phyloP scores from a whole-genome alignment of 2,329 filamentous ascomycete species.

The Colletotrichum liaoningense region DNA sequence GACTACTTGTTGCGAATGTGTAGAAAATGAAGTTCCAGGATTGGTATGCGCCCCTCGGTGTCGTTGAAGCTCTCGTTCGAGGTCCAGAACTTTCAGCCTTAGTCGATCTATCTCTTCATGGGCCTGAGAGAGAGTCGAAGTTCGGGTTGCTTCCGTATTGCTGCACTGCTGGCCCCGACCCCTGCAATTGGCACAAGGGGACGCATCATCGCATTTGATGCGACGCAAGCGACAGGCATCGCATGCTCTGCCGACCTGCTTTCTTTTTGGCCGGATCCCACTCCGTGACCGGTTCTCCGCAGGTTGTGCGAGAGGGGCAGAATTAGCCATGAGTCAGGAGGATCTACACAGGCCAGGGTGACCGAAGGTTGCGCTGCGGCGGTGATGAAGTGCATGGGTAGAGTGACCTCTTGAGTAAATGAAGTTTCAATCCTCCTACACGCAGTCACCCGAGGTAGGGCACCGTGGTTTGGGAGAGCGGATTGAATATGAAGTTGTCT shows the following conservation, averaged over 20 bases:
- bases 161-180: conserved; percentile 49
- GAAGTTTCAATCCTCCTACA: neutral
- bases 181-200: conserved; percentile 53
- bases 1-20: neutral
- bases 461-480: neutral
- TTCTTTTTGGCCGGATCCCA: conserved; percentile 24
- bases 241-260: conserved; percentile 46
- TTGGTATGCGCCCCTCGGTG: conserved; percentile 2
- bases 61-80: conserved; percentile 43
- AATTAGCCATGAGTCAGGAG: neutral
- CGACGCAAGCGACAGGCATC: conserved; percentile 54
- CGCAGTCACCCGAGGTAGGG: neutral
- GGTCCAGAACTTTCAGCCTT: conserved; percentile 43
- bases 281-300: neutral
- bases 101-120: conserved; percentile 51
- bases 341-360: neutral
- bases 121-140: conserved; percentile 43
- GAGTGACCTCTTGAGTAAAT: neutral
- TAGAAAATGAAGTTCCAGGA: neutral
- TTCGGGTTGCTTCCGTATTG: conserved; percentile 44
- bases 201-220: conserved; percentile 53
- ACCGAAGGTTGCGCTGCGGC: neutral
- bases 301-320: neutral
- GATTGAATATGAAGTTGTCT: neutral
- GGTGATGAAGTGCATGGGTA: neutral